Conservation (phyloP, 2,329 filamentous ascomycete genomes). For the Paradendryphiella salina region DNA sequence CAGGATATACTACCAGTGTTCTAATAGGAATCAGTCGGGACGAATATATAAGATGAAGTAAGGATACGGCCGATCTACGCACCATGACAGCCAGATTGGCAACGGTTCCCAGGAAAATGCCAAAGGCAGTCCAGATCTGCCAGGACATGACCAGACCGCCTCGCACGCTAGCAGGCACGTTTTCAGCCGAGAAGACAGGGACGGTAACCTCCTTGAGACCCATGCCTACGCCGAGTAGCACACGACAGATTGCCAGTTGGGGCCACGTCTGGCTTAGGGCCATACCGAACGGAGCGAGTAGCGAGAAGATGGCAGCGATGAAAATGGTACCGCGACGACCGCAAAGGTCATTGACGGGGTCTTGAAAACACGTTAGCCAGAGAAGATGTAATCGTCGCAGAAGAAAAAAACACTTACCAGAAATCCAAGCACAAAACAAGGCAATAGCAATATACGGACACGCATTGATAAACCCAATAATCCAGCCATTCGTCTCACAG, state of each 20-base stretch:
- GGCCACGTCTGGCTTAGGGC: conserved; percentile 46
- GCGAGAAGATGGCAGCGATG: conserved; percentile 40
- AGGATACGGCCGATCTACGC: background rate
- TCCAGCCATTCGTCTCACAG: conserved; percentile 41
- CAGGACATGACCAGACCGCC: conserved; percentile 55
- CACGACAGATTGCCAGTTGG: conserved; percentile 47
- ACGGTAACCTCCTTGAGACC: conserved; percentile 52
- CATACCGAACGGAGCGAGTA: conserved; percentile 44
- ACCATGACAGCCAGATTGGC: conserved; percentile 48
- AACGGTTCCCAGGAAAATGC: conserved; percentile 52
- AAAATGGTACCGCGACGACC: conserved; percentile 43
- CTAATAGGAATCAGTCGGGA: conserved; percentile 11
- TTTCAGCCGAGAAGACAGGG: conserved; percentile 53
- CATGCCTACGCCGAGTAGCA: conserved; percentile 49
- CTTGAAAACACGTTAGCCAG: background rate
- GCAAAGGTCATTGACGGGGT: conserved; percentile 37
- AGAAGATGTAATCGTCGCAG: background rate
- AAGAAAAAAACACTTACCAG: conserved; percentile 1
- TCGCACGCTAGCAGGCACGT: conserved; percentile 53
- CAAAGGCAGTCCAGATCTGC: conserved; percentile 52
- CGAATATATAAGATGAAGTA: too few species aligned
- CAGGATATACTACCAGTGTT: conserved; percentile 44
- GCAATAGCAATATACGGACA: conserved; percentile 39
- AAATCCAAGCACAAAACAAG: conserved; percentile 33
- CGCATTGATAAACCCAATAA: conserved; percentile 41